Evolutionary conservation across 441 rosid species (phyloP).

Genomic region (Mallotus japonicus): DNA sequence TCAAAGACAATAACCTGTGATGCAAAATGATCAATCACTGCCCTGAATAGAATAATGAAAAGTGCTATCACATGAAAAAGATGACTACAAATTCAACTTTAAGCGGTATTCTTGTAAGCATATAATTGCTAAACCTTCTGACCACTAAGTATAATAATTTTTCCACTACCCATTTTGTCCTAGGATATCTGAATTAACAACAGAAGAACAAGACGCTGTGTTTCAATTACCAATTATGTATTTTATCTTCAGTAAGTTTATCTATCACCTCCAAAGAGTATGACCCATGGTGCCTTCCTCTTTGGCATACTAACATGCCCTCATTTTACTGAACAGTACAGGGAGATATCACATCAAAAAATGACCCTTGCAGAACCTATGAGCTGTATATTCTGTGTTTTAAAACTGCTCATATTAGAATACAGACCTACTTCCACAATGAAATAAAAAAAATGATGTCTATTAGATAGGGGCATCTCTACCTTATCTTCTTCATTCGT

Average conservation of each 20-base stretch:
- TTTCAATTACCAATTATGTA: background rate
- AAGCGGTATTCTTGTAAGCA: background rate
- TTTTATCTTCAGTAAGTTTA: background rate
- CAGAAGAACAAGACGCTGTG: background rate
- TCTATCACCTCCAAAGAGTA: background rate
- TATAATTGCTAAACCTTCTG: background rate
- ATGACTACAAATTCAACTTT: conserved; percentile 4
- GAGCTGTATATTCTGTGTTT: background rate
- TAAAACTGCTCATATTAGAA: background rate
- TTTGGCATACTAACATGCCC: background rate
- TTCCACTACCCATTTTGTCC: background rate
- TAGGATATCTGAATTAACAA: background rate
- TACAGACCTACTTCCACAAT: background rate
- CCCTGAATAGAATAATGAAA: background rate
- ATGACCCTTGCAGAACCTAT: background rate
- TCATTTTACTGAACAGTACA: background rate
- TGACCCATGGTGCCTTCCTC: background rate
- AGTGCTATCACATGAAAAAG: background rate
- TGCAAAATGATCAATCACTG: conserved; percentile 17
- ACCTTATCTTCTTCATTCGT: conserved; percentile 69
- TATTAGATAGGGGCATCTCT: conserved; percentile 10
- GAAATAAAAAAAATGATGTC: conserved; percentile 2
- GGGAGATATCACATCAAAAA: background rate
- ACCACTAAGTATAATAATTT: background rate
- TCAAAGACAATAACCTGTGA: conserved; percentile 79